A percentile compares a stretch with the other conserved stretches of the same genome.
These are phyloP conservation scores for Xanthoconium stramineum DNA, from an alignment of 768 basidiomycete genomes.

Conservation along the genomic window DNA sequence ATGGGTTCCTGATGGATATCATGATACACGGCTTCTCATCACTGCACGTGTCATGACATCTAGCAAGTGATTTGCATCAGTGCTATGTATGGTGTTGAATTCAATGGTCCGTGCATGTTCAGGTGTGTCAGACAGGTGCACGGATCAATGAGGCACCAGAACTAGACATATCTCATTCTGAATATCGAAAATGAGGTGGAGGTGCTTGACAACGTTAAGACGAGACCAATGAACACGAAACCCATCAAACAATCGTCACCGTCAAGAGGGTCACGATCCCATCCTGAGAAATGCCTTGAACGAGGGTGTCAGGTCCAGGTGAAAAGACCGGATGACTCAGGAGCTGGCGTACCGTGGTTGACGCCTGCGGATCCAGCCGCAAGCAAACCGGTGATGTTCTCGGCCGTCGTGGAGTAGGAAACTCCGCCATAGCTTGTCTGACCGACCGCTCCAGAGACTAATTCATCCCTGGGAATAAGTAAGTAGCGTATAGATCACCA, in stretches of 20 bases:
- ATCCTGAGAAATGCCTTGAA: slow-evolving; percentile 54
- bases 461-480: slow-evolving; percentile 28
- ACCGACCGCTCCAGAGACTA: slow-evolving; percentile 39
- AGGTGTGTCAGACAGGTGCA: too few relatives aligned
- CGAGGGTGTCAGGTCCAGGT: background rate
- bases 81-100: too few relatives aligned
- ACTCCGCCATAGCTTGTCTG: slow-evolving; percentile 40
- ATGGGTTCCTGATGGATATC: too few relatives aligned
- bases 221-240: background rate
- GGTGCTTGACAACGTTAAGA: background rate
- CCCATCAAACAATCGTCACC: slow-evolving; percentile 38
- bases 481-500: background rate
- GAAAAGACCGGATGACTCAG: background rate
- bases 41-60: too few relatives aligned
- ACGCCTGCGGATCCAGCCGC: slow-evolving; percentile 47
- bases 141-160: too few relatives aligned
- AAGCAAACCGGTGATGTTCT: slow-evolving; percentile 52
- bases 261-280: slow-evolving; percentile 54
- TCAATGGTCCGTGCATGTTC: too few relatives aligned
- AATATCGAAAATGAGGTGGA: background rate
- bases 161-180: too few relatives aligned
- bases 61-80: too few relatives aligned
- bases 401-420: slow-evolving; percentile 44
- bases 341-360: slow-evolving; percentile 43
- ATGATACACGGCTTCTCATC: too few relatives aligned